phyloP scores from a whole-genome alignment of 2,329 filamentous ascomycete species.

The Beauveria rudraprayagi region DNA sequence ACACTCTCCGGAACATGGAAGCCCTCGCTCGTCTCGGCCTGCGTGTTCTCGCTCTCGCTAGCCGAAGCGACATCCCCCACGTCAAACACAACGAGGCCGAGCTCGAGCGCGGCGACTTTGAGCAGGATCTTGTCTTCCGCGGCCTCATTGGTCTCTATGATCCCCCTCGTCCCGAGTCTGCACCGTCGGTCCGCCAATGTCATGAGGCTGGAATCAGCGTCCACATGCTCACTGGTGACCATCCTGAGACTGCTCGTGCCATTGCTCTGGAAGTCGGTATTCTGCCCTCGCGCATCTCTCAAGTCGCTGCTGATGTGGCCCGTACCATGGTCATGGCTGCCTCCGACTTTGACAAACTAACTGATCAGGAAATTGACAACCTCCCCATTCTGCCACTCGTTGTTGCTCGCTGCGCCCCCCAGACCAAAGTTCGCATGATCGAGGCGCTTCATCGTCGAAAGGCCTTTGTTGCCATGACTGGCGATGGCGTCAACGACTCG shows the following conservation, averaged over 20 bases:
- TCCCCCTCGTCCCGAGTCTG: conserved; percentile 60
- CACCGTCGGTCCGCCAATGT: conserved; percentile 47
- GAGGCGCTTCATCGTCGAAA: conserved; percentile 57
- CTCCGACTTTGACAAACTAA: conserved; percentile 58
- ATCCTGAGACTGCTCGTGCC: conserved; percentile 55
- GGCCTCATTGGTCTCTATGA: conserved; percentile 68
- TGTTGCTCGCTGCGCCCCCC: conserved; percentile 57
- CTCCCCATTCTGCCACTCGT: conserved; percentile 56
- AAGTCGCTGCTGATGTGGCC: conserved; percentile 44
- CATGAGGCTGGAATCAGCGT: conserved; percentile 56
- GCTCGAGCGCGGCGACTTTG: conserved; percentile 46
- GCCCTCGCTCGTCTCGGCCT: conserved; percentile 57
- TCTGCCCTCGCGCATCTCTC: conserved; percentile 41
- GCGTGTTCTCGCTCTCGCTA: conserved; percentile 60
- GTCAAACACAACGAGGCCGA: conserved; percentile 30
- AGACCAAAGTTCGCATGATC: conserved; percentile 65
- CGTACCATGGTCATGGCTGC: conserved; percentile 59
- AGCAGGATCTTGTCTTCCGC: conserved; percentile 55
- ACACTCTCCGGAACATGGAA: conserved; percentile 62
- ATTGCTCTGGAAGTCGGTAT: conserved; percentile 59
- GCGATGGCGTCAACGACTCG: conserved; percentile 61
- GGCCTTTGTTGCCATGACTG: conserved; percentile 58
- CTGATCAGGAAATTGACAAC: conserved; percentile 52
- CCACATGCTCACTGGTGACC: conserved; percentile 65
- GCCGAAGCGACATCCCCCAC: conserved; percentile 33